Conservation (phyloP, 108 stramenopile species). For the Skeletonema marinoi region DNA sequence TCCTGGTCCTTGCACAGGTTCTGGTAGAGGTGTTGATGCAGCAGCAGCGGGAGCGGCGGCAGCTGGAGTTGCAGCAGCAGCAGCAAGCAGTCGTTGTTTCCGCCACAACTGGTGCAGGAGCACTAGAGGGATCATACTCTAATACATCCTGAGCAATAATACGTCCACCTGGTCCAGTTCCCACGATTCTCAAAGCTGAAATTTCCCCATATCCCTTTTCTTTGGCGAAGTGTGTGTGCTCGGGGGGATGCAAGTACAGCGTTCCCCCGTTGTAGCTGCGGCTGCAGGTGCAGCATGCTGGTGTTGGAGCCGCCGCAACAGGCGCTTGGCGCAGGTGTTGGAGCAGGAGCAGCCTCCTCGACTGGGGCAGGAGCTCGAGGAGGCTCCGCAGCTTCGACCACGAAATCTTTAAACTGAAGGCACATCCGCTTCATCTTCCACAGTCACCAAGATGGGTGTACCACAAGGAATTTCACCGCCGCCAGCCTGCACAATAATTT, state of each 20-base stretch:
- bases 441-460: conserved; percentile 89
- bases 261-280: conserved; percentile 58
- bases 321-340: conserved; percentile 57
- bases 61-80: conserved; percentile 34
- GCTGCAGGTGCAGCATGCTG: conserved; percentile 43
- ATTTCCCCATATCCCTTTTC: conserved; percentile 81
- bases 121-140: conserved; percentile 65
- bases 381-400: conserved; percentile 47
- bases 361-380: conserved; percentile 37
- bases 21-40: conserved; percentile 31
- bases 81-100: conserved; percentile 12
- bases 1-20: conserved; percentile 37
- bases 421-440: conserved; percentile 85
- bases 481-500: conserved; percentile 83
- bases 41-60: conserved; percentile 34
- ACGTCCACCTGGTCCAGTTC: conserved; percentile 95
- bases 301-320: conserved; percentile 30
- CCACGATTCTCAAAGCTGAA: conserved; percentile 61
- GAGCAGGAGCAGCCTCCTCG: conserved; percentile 33
- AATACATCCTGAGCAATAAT: conserved; percentile 94
- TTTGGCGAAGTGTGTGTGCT: conserved; percentile 85
- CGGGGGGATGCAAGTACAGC: conserved; percentile 91
- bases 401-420: conserved; percentile 92
- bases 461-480: conserved; percentile 86
- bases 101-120: conserved; percentile 46